Evolutionary conservation across 768 basidiomycete species (phyloP), one percentile per base, ranked within the genome.

Genomic region (Erythrobasidium yunnanense): DNA sequence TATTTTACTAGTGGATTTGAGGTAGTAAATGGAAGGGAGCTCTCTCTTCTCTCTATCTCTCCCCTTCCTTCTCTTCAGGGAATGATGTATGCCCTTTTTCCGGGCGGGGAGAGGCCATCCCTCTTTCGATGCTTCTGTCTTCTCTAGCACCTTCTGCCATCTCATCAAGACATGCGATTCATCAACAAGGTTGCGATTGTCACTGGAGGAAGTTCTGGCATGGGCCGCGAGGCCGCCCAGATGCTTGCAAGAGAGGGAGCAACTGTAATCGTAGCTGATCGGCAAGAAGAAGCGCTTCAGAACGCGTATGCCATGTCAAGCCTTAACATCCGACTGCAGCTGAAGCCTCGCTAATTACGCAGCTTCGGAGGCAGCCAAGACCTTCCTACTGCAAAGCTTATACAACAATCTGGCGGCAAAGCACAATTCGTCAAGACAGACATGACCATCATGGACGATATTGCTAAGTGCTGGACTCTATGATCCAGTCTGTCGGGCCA

Each of bases 351-450:
- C 51, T 52, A 6, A 52, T 52, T 7, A 13, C 4, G 20, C 3
- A 52, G 15, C 8, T 52, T 7, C 22, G 42, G 54, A 55, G 54
- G 54, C 33, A 20, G 54, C 54, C 54, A 55, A 55, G 22, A 20
- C 42, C 15, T 23, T 55, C 4, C 33, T 55, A 55, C 54, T 32
- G 54, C 33, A 20, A 38, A 55, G 18, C 29, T 55, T 13, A 55
- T 55, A 15, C 23, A 35, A 22, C 3, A 4, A 33, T 30, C 8
- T 25, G 54, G 33, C 33, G 54, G 54, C 4, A 38, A 55, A 34
- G 54, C 54, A n/a, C 33, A 25, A 11, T 55, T 55, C 30, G 54
- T 55, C 54, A 30, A 55, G 54, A 55, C 54, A 25, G 54, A 55
- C 42, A 22, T 55, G 4, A 22, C 23, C 11, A 55, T 34, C 11